phyloP scores from a whole-genome alignment of 176 grass and related monocot genomes.

The Cymbopogon citratus region DNA sequence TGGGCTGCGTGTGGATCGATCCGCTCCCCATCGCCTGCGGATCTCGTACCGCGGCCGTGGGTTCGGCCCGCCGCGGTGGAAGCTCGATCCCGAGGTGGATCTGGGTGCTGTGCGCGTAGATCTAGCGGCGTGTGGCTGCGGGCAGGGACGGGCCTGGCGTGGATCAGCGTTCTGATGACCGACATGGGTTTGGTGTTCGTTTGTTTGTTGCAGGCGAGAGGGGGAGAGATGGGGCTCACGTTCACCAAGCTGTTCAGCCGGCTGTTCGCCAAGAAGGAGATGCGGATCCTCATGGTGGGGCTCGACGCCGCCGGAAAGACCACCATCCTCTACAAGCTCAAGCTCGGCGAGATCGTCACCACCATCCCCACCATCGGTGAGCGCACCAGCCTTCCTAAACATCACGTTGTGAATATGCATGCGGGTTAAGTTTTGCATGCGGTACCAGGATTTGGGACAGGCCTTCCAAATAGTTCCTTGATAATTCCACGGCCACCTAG shows the following conservation, averaged over 20 bases:
- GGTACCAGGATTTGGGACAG: background rate
- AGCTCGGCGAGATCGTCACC: conserved; percentile 80
- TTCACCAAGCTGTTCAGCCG: conserved; percentile 80
- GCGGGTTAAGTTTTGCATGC: background rate
- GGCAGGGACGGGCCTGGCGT: background rate
- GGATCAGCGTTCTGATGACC: background rate
- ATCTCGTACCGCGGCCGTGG: background rate
- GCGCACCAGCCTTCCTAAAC: background rate
- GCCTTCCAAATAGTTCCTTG: background rate
- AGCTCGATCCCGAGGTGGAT: conserved; percentile 24
- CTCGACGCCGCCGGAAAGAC: conserved; percentile 78
- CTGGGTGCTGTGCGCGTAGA: conserved; percentile 4
- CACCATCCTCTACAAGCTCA: conserved; percentile 77
- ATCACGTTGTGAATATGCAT: background rate
- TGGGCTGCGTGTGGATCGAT: background rate
- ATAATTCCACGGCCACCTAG: background rate
- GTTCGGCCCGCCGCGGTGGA: background rate
- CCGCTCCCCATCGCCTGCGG: background rate
- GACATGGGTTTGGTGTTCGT: background rate
- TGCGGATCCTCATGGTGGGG: conserved; percentile 73
- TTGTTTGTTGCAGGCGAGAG: conserved; percentile 15
- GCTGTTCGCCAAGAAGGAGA: conserved; percentile 82
- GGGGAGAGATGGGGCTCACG: conserved; percentile 61
- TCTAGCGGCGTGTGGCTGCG: background rate
- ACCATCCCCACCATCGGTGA: conserved; percentile 71